These are phyloP conservation scores for Phaeotremella skinneri DNA, from an alignment of 768 basidiomycete genomes.

Conservation along the genomic window DNA sequence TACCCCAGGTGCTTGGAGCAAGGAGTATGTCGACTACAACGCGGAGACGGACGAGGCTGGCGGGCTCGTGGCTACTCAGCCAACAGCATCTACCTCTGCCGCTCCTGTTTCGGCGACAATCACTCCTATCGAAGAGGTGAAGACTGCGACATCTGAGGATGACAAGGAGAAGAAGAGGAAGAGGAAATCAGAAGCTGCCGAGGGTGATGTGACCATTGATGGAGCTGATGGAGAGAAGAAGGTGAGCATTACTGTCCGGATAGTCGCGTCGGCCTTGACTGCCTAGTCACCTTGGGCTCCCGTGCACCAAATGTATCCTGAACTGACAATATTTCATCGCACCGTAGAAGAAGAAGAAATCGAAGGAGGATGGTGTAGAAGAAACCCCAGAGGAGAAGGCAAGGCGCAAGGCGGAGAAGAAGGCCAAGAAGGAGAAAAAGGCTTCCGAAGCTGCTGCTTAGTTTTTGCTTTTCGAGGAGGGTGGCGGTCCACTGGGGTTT, in stretches of 20 bases:
- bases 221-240: conserved; percentile 43
- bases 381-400: conserved; percentile 44
- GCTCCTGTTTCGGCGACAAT: conserved; percentile 35
- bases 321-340: conserved; percentile 8
- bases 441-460: conserved; percentile 21
- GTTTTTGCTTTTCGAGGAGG: not conserved
- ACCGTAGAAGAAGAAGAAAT: conserved; percentile 47
- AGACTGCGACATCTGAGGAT: conserved; percentile 38
- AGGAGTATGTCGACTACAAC: conserved; percentile 90
- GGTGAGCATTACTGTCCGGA: conserved; percentile 33
- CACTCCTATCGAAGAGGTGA: conserved; percentile 17
- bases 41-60: conserved; percentile 53
- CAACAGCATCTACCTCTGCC: conserved; percentile 22
- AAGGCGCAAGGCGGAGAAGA: conserved; percentile 39
- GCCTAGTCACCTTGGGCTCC: not conserved
- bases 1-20: conserved; percentile 87
- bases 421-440: conserved; percentile 46
- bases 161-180: conserved; percentile 55
- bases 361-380: conserved; percentile 43
- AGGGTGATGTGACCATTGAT: conserved; percentile 25
- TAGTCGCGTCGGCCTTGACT: not conserved
- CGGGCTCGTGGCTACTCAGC: conserved; percentile 21
- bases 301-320: not conserved
- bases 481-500: not conserved
- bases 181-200: conserved; percentile 33